Evolutionary conservation across 495 filamentous ascomycete species (phyloP), one percentile per base, ranked within the genome.

Genomic region (Neurospora sp.): DNA sequence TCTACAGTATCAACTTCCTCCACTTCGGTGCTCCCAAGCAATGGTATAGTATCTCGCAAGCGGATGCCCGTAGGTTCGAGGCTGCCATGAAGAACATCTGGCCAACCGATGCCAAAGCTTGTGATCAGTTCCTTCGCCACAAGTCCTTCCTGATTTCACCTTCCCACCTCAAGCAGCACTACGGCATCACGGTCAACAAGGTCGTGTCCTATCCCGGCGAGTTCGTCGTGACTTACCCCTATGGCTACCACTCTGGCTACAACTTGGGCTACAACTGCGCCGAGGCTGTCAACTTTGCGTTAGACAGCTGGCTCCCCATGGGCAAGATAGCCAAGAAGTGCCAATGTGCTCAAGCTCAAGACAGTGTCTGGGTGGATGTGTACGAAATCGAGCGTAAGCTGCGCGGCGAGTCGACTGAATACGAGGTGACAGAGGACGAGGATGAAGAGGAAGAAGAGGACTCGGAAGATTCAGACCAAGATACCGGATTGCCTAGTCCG

Each of bases 1-100:
- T 99, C 3, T 98, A 98, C 87, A 98, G 94, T 83, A 99, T 99
- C 85, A 99, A 99, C 84, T 99, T 97, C 81, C 94, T 99, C 73
- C 96, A 99, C 79, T 99, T 99, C 79, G 96, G 96, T 59, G 96
- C 96, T 12, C 96, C 96, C 5, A 99, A 99, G 80, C 96, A 99
- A 79, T 99, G 96, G 96, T 99, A 99, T 83, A 97, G 94, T 80
- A 99, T 99, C 73, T 97, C 95, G 2, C 96, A 98, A 79, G 91
- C 91, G 71, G 96, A 99, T 81, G 96, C 96, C n/a, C 87, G 93
- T 69, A 88, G 91, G 10, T 99, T 99, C 79, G 96, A 99, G 82
- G 89, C 91, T 9, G 94, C 93, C 68, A 99, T 99, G 96, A 94
- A 92, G 79, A 93, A 89, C 72, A 92, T 97, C 70, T 99, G 94